Conservation (phyloP, 257 asterid species). For the Salvia miltiorrhiza region DNA sequence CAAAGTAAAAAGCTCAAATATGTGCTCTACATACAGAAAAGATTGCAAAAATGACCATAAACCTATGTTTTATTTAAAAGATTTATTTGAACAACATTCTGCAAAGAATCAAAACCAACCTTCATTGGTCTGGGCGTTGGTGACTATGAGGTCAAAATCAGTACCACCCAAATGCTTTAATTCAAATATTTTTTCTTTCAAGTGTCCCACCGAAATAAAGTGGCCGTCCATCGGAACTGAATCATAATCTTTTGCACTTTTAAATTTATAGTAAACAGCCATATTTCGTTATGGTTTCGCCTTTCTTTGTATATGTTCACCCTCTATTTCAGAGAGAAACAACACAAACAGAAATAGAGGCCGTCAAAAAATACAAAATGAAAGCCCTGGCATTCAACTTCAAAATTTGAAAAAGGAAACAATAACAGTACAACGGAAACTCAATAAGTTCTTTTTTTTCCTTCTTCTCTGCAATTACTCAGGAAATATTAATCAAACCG, state of each 20-base stretch:
- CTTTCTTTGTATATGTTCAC: constrained; percentile 37
- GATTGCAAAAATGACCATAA: neutral
- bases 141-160: constrained; percentile 94
- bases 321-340: constrained; percentile 31
- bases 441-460: constrained; percentile 19
- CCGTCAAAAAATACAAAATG: constrained; percentile 45
- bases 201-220: constrained; percentile 80
- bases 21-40: neutral
- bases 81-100: constrained; percentile 21
- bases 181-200: constrained; percentile 97
- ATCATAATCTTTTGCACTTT: constrained; percentile 95
- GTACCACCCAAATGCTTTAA: constrained; percentile 98
- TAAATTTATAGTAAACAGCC: constrained; percentile 96
- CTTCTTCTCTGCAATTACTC: constrained; percentile 24
- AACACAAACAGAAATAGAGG: constrained; percentile 46
- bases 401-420: constrained; percentile 23
- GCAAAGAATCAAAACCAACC: constrained; percentile 76
- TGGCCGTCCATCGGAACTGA: constrained; percentile 72
- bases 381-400: constrained; percentile 66
- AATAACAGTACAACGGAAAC: constrained; percentile 38
- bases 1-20: neutral
- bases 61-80: constrained; percentile 13
- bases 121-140: constrained; percentile 96
- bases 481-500: constrained; percentile 43
- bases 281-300: constrained; percentile 38